Percentiles rank a stretch among this genome's conserved stretches.
Evolutionary conservation across 164 flowering plant genomes (phyloP).

Genomic region (Tinospora cordifolia): DNA sequence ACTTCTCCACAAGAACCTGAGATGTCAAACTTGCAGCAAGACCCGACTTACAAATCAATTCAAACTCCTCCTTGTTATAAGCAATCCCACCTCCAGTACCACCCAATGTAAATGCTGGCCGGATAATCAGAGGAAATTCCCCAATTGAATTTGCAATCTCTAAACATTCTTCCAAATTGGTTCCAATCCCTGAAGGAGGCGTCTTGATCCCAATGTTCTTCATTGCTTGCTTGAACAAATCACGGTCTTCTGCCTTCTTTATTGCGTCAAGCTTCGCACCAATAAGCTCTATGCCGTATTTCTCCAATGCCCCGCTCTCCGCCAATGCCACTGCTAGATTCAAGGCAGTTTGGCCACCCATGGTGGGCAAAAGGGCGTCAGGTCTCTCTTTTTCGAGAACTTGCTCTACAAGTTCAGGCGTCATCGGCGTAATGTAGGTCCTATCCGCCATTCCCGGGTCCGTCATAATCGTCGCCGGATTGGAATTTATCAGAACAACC

Average conservation of each 20-base stretch:
- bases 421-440: conserved; percentile 88
- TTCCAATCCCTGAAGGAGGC: conserved; percentile 87
- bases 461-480: conserved; percentile 99
- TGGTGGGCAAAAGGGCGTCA: conserved; percentile 91
- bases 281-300: conserved; percentile 74
- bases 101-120: conserved; percentile 88
- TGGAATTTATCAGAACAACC: conserved; percentile 78
- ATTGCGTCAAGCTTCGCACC: conserved; percentile 96
- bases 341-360: conserved; percentile 98
- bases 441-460: conserved; percentile 86
- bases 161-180: conserved; percentile 69
- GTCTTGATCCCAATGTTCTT: conserved; percentile 74
- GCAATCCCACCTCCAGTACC: conserved; percentile 98
- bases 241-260: conserved; percentile 90
- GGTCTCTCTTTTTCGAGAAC: conserved; percentile 85
- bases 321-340: conserved; percentile 90
- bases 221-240: conserved; percentile 94
- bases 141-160: conserved; percentile 67
- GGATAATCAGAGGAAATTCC: conserved; percentile 78
- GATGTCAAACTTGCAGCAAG: conserved; percentile 79
- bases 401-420: conserved; percentile 81
- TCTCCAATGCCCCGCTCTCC: conserved; percentile 67
- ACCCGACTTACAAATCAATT: conserved; percentile 84
- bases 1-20: conserved; percentile 94
- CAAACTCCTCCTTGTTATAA: conserved; percentile 87